Conservation (phyloP, 2,329 filamentous ascomycete species). For the Microthyrium microscopicum region DNA sequence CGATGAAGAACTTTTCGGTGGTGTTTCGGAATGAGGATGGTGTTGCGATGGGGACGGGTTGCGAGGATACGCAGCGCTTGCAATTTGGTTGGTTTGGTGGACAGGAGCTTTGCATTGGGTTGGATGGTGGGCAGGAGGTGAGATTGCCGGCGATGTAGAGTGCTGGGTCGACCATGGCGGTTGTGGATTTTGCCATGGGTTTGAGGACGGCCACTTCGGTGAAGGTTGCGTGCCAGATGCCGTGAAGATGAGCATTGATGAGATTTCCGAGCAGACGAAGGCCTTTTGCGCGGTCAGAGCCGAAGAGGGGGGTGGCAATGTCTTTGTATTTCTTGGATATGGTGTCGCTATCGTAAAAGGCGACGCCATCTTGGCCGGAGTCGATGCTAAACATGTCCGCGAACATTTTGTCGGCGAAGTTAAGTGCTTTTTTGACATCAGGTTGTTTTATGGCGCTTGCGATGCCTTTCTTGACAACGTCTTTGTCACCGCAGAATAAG, state of each 20-base stretch:
- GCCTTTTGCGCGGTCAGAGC: conserved; percentile 35
- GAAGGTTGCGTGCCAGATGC: conserved; percentile 68
- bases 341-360: conserved; percentile 53
- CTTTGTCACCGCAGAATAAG: conserved; percentile 54
- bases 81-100: conserved; percentile 68
- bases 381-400: conserved; percentile 49
- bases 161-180: conserved; percentile 52
- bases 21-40: conserved; percentile 54
- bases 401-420: conserved; percentile 36
- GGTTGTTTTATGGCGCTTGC: conserved; percentile 23
- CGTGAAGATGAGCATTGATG: conserved; percentile 73
- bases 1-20: conserved; percentile 61
- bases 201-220: conserved; percentile 69
- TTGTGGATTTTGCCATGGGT: conserved; percentile 59
- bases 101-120: conserved; percentile 57
- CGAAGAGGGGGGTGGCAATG: conserved; percentile 43
- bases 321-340: conserved; percentile 51
- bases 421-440: conserved; percentile 39
- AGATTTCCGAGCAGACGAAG: conserved; percentile 52
- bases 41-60: conserved; percentile 49
- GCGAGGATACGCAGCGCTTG: conserved; percentile 51
- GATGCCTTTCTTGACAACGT: conserved; percentile 26
- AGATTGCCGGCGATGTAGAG: conserved; percentile 59
- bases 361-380: conserved; percentile 47
- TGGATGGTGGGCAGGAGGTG: conserved; percentile 51